Evolutionary conservation across 306 rosid species (phyloP).

Genomic region (Leucaena leucocephala): DNA sequence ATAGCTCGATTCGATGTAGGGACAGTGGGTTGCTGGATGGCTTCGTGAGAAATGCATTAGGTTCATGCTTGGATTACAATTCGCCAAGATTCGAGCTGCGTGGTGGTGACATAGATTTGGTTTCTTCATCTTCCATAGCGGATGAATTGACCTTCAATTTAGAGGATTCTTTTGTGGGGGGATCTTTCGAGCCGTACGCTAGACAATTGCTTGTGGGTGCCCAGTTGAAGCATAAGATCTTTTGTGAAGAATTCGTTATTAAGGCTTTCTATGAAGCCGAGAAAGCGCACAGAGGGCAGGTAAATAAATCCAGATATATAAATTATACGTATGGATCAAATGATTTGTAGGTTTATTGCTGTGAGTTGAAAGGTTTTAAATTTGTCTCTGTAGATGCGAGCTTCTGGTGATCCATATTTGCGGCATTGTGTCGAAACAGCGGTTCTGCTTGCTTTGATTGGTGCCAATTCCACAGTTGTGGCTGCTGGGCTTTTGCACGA

Average conservation of each 20-base stretch:
- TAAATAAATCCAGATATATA: conserved; percentile 30
- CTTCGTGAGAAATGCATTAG: conserved; percentile 82
- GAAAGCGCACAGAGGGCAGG: conserved; percentile 99
- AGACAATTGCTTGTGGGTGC: conserved; percentile 76
- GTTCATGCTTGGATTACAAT: conserved; percentile 78
- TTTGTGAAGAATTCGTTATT: conserved; percentile 78
- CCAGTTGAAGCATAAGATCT: conserved; percentile 79
- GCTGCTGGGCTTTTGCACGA: conserved; percentile 99
- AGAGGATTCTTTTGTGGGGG: conserved; percentile 70
- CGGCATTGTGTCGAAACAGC: conserved; percentile 98
- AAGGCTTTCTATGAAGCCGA: conserved; percentile 96
- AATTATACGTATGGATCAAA: background rate
- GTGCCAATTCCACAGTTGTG: conserved; percentile 89
- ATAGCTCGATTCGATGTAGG: conserved; percentile 49
- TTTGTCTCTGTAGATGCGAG: conserved; percentile 65
- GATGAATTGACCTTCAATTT: conserved; percentile 85
- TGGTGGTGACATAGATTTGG: conserved; percentile 45
- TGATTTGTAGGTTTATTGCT: conserved; percentile 22
- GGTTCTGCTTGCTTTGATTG: conserved; percentile 82
- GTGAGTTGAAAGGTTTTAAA: conserved; percentile 34
- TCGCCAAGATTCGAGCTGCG: conserved; percentile 44
- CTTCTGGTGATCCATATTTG: conserved; percentile 93
- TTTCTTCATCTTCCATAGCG: conserved; percentile 47
- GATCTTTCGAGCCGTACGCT: conserved; percentile 66
- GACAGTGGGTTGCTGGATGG: conserved; percentile 71